Conservation (phyloP, 1,139 yeast genomes). For the Yamadazyma kanchanaburiensis region DNA sequence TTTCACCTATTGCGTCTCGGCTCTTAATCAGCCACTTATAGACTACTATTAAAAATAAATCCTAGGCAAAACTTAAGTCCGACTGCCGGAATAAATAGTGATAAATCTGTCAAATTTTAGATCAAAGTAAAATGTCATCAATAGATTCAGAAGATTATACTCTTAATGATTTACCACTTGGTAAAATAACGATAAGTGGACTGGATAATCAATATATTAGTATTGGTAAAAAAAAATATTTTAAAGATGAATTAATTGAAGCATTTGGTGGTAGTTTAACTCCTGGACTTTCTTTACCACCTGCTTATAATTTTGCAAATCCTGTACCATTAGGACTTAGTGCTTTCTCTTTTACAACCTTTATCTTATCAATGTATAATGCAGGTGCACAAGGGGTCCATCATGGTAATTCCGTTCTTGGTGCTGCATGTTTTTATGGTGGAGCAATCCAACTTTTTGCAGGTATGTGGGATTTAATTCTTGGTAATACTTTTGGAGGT, state of each 20-base stretch:
- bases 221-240: slow-evolving; percentile 30
- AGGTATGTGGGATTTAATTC: slow-evolving; percentile 62
- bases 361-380: slow-evolving; percentile 41
- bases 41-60: too few species aligned
- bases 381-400: slow-evolving; percentile 38
- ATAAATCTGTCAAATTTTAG: too few species aligned
- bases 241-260: slow-evolving; percentile 29
- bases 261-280: slow-evolving; percentile 74
- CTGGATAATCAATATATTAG: slow-evolving; percentile 20
- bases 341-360: slow-evolving; percentile 51
- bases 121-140: slow-evolving; percentile 9
- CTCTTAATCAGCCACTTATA: neutral
- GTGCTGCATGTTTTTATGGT: slow-evolving; percentile 47
- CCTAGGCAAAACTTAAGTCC: slow-evolving; percentile 1
- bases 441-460: slow-evolving; percentile 64
- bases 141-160: slow-evolving; percentile 7
- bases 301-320: slow-evolving; percentile 39
- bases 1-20: too few species aligned
- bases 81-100: slow-evolving; percentile 1
- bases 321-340: slow-evolving; percentile 62
- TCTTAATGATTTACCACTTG: slow-evolving; percentile 14
- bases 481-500: slow-evolving; percentile 65
- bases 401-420: slow-evolving; percentile 38
- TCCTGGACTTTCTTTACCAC: slow-evolving; percentile 16
- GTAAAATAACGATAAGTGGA: slow-evolving; percentile 18